Percentiles rank a stretch among this genome's conserved stretches.
phyloP scores from a whole-genome alignment of 768 basidiomycete species.

The Hysterangium stoloniferum region DNA sequence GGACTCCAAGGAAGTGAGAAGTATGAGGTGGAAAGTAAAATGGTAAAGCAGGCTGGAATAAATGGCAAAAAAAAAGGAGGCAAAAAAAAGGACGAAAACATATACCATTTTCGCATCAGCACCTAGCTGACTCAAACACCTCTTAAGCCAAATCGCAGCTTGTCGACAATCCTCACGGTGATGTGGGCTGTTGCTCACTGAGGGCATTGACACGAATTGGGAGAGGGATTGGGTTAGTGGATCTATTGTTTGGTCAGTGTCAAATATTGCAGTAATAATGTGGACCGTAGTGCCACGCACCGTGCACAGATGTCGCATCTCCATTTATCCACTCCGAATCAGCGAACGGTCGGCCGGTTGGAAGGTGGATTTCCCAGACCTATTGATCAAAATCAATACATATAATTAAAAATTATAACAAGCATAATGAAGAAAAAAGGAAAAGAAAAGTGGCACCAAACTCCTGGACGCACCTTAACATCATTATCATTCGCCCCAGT shows the following conservation, averaged over 20 bases:
- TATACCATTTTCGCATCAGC: conserved; percentile 70
- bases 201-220: conserved; percentile 82
- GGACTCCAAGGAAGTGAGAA: too few species aligned
- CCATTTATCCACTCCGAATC: conserved; percentile 1
- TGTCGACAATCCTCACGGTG: conserved; percentile 88
- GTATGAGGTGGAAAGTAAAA: too few species aligned
- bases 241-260: conserved; percentile 34
- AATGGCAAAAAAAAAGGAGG: background rate
- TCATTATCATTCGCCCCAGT: conserved; percentile 14
- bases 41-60: too few species aligned
- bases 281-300: background rate
- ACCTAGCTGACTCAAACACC: conserved; percentile 81
- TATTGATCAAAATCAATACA: conserved; percentile 13
- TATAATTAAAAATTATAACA: background rate
- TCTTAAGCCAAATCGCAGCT: conserved; percentile 87
- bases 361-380: conserved; percentile 33
- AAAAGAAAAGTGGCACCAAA: background rate
- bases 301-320: background rate
- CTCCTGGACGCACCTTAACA: conserved; percentile 9
- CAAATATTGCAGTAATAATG: background rate
- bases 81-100: too few species aligned
- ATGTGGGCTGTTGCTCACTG: conserved; percentile 60
- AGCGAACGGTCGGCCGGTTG: conserved; percentile 6
- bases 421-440: background rate
- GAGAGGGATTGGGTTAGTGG: conserved; percentile 72